phyloP scores from a whole-genome alignment of 768 basidiomycete species.

The Aureoboletus auriporus region DNA sequence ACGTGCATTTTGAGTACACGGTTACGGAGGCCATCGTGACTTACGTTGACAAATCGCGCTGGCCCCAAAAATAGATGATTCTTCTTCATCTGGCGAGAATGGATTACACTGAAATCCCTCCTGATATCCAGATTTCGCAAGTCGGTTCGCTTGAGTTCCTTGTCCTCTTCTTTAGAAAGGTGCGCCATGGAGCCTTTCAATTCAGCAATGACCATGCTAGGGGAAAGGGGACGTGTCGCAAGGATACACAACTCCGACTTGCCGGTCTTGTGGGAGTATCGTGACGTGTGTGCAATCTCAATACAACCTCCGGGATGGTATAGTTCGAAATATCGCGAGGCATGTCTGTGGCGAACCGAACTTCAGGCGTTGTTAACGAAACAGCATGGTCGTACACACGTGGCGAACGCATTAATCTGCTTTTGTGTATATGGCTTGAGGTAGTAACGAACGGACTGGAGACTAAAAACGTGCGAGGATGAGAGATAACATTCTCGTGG shows the following conservation, averaged over 20 bases:
- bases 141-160: conserved; percentile 81
- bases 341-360: conserved; percentile 54
- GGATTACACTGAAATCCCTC: conserved; percentile 87
- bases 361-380: conserved; percentile 24
- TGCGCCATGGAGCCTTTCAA: conserved; percentile 90
- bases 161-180: conserved; percentile 80
- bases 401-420: conserved; percentile 89
- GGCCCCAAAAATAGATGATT: conserved; percentile 89
- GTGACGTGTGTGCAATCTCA: conserved; percentile 85
- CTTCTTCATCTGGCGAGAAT: conserved; percentile 88
- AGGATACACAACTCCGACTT: conserved; percentile 88
- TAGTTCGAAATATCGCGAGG: conserved; percentile 84
- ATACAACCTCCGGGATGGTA: conserved; percentile 81
- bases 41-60: conserved; percentile 88
- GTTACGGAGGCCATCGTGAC: conserved; percentile 24
- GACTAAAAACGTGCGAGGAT: conserved; percentile 38
- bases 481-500: conserved; percentile 13
- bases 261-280: conserved; percentile 82
- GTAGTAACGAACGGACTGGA: conserved; percentile 74
- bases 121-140: conserved; percentile 66
- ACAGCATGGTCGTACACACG: conserved; percentile 53
- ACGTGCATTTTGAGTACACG: not conserved
- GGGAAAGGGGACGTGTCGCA: conserved; percentile 66
- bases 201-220: conserved; percentile 76
- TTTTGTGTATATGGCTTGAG: conserved; percentile 72